Percentiles rank a stretch among this genome's conserved stretches.
Evolutionary conservation across 192 early-diverging fungal genomes (phyloP).

Genomic region (Mortierella hygrophila): DNA sequence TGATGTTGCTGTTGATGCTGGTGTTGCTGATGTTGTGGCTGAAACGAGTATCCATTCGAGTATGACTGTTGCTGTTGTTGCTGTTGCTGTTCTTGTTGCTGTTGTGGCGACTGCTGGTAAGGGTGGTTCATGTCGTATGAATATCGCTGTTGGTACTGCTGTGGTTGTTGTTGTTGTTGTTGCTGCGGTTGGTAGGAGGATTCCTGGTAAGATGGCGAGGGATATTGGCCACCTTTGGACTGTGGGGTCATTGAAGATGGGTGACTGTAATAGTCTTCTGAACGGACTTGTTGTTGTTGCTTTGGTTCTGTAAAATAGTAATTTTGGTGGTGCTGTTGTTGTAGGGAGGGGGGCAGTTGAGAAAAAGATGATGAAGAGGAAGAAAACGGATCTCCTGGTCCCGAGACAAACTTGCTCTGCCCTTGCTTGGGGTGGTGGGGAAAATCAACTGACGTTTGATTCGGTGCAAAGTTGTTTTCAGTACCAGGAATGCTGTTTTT

Average conservation of each 20-base stretch:
- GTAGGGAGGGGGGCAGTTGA: not conserved
- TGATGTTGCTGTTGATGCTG: slow-evolving; percentile 19
- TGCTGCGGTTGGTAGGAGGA: slow-evolving; percentile 8
- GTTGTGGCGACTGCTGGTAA: slow-evolving; percentile 4
- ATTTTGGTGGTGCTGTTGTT: slow-evolving; percentile 20
- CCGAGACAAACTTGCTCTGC: not conserved
- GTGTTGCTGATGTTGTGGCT: slow-evolving; percentile 24
- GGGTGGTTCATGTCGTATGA: not conserved
- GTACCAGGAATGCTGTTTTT: not conserved
- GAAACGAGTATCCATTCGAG: not conserved
- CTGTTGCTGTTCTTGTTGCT: not conserved
- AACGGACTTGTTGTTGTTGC: not conserved
- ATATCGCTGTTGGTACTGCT: slow-evolving; percentile 21
- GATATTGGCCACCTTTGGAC: not conserved
- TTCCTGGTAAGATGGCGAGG: slow-evolving; percentile 9
- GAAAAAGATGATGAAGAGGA: not conserved
- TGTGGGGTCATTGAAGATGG: not conserved
- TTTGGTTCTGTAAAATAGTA: not conserved
- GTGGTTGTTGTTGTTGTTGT: slow-evolving; percentile 14
- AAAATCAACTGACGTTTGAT: not conserved
- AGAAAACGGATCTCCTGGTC: not conserved
- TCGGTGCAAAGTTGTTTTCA: not conserved
- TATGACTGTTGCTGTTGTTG: not conserved
- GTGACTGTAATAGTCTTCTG: slow-evolving; percentile 13
- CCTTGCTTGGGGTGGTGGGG: not conserved